Evolutionary conservation across 2,329 filamentous ascomycete genomes (phyloP).

Genomic region (Diplodia seriata): DNA sequence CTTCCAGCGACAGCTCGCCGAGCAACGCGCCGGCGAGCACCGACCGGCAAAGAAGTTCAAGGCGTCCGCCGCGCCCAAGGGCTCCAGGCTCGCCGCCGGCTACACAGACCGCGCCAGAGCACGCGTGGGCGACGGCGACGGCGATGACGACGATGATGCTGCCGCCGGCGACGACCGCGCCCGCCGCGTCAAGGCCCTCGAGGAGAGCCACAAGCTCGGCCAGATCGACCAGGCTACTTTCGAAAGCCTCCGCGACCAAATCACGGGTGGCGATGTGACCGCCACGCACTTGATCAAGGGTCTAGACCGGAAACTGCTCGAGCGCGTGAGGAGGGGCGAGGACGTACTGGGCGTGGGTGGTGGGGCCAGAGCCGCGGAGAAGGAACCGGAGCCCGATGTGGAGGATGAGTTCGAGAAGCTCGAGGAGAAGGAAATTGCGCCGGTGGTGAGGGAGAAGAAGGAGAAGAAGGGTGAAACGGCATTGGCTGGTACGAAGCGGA

Average conservation of each 20-base stretch:
- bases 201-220: constrained; percentile 80
- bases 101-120: constrained; percentile 82
- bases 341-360: constrained; percentile 51
- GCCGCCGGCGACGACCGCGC: constrained; percentile 64
- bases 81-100: constrained; percentile 77
- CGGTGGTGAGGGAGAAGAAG: constrained; percentile 65
- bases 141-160: constrained; percentile 58
- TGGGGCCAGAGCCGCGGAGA: constrained; percentile 46
- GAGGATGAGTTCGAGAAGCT: constrained; percentile 60
- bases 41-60: constrained; percentile 72
- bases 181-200: constrained; percentile 75
- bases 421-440: constrained; percentile 71
- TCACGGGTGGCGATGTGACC: constrained; percentile 79
- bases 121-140: constrained; percentile 61
- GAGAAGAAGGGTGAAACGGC: constrained; percentile 63
- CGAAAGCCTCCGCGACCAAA: constrained; percentile 74
- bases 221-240: constrained; percentile 84
- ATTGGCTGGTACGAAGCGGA: constrained; percentile 58
- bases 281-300: constrained; percentile 92
- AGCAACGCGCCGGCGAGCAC: constrained; percentile 57
- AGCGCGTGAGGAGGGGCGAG: constrained; percentile 72
- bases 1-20: constrained; percentile 84
- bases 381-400: constrained; percentile 45
- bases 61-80: constrained; percentile 78
- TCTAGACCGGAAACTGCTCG: constrained; percentile 81